These are phyloP conservation scores for Metschnikowia cubensis DNA, from an alignment of 805 yeast genomes.

Conservation along the genomic window DNA sequence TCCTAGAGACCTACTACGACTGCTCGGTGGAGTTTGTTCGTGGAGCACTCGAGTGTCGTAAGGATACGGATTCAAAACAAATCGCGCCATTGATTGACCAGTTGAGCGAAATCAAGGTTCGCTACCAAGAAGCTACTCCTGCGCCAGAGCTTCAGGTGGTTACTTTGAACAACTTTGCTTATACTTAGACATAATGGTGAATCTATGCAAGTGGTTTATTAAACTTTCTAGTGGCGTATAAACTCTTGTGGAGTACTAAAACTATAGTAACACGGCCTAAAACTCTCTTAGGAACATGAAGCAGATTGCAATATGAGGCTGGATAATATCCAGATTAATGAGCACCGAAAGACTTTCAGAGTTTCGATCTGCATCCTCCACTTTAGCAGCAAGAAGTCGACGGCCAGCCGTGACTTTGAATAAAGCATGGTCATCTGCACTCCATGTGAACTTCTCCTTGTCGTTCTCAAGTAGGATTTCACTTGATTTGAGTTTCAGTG, in stretches of 20 bases:
- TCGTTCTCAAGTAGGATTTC: slow-evolving; percentile 7
- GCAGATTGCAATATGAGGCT: slow-evolving; percentile 13
- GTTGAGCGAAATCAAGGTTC: slow-evolving; percentile 27
- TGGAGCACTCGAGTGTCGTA: slow-evolving; percentile 54
- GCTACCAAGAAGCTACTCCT: slow-evolving; percentile 31
- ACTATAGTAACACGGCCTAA: not conserved
- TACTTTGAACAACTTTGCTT: slow-evolving; percentile 33
- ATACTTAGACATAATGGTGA: slow-evolving; percentile 9
- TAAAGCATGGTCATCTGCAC: slow-evolving; percentile 7
- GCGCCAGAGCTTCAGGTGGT: slow-evolving; percentile 30
- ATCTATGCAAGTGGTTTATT: not conserved
- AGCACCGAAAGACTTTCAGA: slow-evolving; percentile 7
- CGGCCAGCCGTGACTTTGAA: slow-evolving; percentile 1
- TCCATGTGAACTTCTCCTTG: slow-evolving; percentile 7
- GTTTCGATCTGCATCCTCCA: not conserved
- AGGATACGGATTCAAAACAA: slow-evolving; percentile 35
- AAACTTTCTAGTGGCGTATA: not conserved
- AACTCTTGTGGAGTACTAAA: too few species aligned
- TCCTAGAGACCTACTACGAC: slow-evolving; percentile 66
- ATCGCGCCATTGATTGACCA: slow-evolving; percentile 26
- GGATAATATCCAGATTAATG: slow-evolving; percentile 6
- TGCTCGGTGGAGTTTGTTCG: slow-evolving; percentile 69
- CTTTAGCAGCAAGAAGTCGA: slow-evolving; percentile 1
- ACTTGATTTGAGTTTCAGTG: slow-evolving; percentile 11
- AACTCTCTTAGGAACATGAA: not conserved